Evolutionary conservation across 2,329 filamentous ascomycete genomes (phyloP), one percentile per base, ranked within the genome.

Genomic region (Fusarium fracticaudum): DNA sequence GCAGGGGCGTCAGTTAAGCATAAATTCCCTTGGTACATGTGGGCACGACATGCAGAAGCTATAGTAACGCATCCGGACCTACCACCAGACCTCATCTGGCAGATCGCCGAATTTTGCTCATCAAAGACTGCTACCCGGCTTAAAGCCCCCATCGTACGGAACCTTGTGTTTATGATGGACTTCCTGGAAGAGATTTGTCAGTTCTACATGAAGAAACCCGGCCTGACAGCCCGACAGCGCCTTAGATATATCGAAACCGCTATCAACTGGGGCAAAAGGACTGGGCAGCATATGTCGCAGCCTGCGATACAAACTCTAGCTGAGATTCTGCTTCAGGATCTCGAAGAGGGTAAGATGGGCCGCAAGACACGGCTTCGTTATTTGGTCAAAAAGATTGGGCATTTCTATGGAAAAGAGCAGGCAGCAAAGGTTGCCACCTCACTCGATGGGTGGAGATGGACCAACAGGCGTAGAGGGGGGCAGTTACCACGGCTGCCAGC

Each of bases 11-110:
- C 31, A 20, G 43, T 17, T 6, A 48, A 60, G 38, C 60, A 71
- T 24, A 74, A 75, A 8, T 82, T 82, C 79, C 57, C 76, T 22
- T 84, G 82, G 81, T 74, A 75, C 20, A 57, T 74, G 18, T 85
- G 83, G 83, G 66, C 63, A 24, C 75, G 73, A 8, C 79, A 83
- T 60, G 48, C 79, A 8, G 74, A 83, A 44, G 54, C 62, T 33
- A 80, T 85, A 67, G 78, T 84, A 67, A 77, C 77, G 43, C 81
- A 84, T 59, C 65, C 77, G 8, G 55, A 74, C 11, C 41, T 83
- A 18, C 62, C 69, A 12, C 40, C 72, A 15, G 26, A 38, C 22
- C 58, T 73, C 13, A 72, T 82, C 15, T 83, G 81, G 81, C 66
- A 74, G 35, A 61, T 81, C 26, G 67, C 83, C 26, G 69, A 77